A percentile compares a stretch with the other conserved stretches of the same genome.
Conservation (phyloP, 2,329 filamentous ascomycete species). For the Trichoderma oligosporum region DNA sequence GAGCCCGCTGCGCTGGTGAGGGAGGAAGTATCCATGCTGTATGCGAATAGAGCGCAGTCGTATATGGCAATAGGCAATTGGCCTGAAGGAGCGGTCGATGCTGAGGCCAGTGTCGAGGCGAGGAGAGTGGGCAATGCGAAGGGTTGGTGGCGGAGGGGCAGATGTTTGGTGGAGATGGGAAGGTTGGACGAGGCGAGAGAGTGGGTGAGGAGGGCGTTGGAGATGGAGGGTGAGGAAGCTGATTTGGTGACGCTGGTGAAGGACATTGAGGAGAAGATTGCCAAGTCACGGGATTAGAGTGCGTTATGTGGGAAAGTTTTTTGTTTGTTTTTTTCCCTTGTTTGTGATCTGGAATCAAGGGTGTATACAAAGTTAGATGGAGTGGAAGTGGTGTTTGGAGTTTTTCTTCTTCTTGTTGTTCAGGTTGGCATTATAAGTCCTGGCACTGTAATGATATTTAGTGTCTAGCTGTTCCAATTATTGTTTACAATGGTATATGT, state of each 20-base stretch:
- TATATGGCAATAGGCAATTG: conserved; percentile 79
- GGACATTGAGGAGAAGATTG: conserved; percentile 53
- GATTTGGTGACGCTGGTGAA: conserved; percentile 61
- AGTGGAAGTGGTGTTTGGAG: conserved; percentile 2
- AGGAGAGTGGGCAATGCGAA: conserved; percentile 86
- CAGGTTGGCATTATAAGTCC: not conserved
- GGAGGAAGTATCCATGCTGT: conserved; percentile 77
- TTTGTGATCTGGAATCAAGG: not conserved
- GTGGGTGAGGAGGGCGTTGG: conserved; percentile 73
- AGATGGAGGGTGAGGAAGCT: conserved; percentile 72
- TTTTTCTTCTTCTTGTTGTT: not conserved
- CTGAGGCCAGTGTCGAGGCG: conserved; percentile 81
- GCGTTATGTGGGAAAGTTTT: not conserved
- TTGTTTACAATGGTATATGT: no score
- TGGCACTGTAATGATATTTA: not conserved
- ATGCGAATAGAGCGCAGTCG: conserved; percentile 85
- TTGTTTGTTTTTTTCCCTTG: not conserved
- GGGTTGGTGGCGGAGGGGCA: conserved; percentile 87
- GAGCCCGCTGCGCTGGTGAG: conserved; percentile 78
- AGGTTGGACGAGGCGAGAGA: conserved; percentile 74
- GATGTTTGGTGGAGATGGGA: conserved; percentile 88
- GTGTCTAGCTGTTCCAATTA: not conserved
- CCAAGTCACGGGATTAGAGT: conserved; percentile 35
- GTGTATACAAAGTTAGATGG: not conserved
- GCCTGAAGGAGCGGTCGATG: conserved; percentile 84